Conservation (phyloP, 768 basidiomycete species). For the Phanerochaete sordida region DNA sequence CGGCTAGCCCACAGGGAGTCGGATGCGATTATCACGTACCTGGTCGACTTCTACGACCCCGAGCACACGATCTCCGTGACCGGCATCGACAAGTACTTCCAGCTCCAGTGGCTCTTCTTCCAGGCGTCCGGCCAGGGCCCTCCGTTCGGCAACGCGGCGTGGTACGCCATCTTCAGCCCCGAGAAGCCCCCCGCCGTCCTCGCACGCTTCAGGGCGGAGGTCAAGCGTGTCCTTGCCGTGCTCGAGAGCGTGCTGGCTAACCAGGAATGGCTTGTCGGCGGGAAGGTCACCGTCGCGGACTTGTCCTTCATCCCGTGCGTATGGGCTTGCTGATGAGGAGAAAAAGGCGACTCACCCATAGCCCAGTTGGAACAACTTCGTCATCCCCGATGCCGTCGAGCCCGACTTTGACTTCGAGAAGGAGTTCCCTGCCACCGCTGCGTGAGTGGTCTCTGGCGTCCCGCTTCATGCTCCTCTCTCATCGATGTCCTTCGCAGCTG, state of each 20-base stretch:
- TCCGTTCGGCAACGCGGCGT: slow-evolving; percentile 24
- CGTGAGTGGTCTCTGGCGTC: not conserved
- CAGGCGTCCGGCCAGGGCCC: slow-evolving; percentile 27
- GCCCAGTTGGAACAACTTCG: slow-evolving; percentile 17
- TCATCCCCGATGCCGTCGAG: slow-evolving; percentile 3
- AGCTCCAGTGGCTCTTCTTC: slow-evolving; percentile 43
- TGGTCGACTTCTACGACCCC: slow-evolving; percentile 40
- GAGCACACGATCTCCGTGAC: slow-evolving; percentile 28
- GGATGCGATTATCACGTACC: slow-evolving; percentile 39
- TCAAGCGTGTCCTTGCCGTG: slow-evolving; percentile 21
- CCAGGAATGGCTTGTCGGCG: slow-evolving; percentile 25
- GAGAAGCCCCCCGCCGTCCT: slow-evolving; percentile 26
- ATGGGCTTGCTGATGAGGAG: not conserved
- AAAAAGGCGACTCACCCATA: not conserved
- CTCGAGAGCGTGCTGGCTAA: slow-evolving; percentile 26
- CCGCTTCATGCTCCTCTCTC: not conserved
- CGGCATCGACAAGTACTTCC: slow-evolving; percentile 13
- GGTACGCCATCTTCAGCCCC: slow-evolving; percentile 23
- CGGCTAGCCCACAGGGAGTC: slow-evolving; percentile 20
- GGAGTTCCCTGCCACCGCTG: slow-evolving; percentile 16
- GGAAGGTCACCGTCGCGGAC: slow-evolving; percentile 24
- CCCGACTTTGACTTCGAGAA: slow-evolving; percentile 17
- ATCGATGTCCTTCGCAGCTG: not conserved
- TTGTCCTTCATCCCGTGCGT: slow-evolving; percentile 20
- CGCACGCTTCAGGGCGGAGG: slow-evolving; percentile 28